These are phyloP conservation scores for Kluyveromyces wickerhamii DNA, from an alignment of 805 yeast genomes.

Conservation along the genomic window DNA sequence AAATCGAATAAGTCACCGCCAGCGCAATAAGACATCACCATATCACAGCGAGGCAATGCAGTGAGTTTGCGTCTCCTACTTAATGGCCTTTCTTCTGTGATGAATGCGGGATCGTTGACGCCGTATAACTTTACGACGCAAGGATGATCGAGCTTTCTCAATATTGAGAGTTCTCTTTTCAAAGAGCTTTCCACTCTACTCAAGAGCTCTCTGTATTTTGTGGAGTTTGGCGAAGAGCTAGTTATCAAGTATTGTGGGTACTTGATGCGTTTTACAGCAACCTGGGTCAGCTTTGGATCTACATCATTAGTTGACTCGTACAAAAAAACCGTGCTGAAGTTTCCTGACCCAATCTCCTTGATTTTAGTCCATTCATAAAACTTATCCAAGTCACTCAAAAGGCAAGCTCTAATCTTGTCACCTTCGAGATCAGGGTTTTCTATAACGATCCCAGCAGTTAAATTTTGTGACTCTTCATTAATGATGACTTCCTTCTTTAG, in stretches of 20 bases:
- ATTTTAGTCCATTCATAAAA: constrained; percentile 31
- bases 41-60: constrained; percentile 29
- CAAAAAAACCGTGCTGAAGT: constrained; percentile 56
- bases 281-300: constrained; percentile 19
- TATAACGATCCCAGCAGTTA: neutral
- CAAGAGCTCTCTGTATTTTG: constrained; percentile 34
- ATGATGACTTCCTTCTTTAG: constrained; percentile 1
- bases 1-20: constrained; percentile 85
- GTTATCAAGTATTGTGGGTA: constrained; percentile 29
- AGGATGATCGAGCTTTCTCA: constrained; percentile 55
- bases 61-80: constrained; percentile 8
- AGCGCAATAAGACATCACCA: constrained; percentile 65
- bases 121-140: constrained; percentile 59
- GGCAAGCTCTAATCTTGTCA: too few relatives aligned
- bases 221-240: constrained; percentile 33
- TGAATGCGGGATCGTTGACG: constrained; percentile 22
- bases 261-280: constrained; percentile 66
- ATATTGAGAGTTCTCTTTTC: constrained; percentile 65
- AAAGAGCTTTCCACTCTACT: constrained; percentile 53
- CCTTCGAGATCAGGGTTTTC: constrained; percentile 7
- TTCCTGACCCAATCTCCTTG: constrained; percentile 53
- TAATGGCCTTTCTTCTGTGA: constrained; percentile 23
- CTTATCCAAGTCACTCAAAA: constrained; percentile 11
- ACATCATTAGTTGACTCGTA: constrained; percentile 28
- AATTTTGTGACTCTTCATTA: neutral